phyloP scores from a whole-genome alignment of 192 early-diverging fungal species.

The Tieghemiomyces parasiticus region DNA sequence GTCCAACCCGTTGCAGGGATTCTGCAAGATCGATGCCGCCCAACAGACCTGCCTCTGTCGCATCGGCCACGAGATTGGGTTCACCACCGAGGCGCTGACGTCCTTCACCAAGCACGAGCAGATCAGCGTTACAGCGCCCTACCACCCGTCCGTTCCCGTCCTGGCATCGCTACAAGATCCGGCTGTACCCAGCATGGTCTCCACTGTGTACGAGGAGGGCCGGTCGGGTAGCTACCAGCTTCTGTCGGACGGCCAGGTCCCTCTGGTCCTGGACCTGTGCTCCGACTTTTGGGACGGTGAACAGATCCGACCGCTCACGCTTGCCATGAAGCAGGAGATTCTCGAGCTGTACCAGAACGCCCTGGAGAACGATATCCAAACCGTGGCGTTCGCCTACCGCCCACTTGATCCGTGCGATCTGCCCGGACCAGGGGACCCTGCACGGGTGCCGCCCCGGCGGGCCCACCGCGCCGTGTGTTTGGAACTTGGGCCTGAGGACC shows the following conservation, averaged over 20 bases:
- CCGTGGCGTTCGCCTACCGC: constrained; percentile 86
- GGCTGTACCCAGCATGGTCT: constrained; percentile 39
- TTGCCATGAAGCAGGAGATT: constrained; percentile 67
- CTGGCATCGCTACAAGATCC: constrained; percentile 29
- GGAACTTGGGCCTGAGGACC: constrained; percentile 3
- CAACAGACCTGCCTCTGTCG: constrained; percentile 75
- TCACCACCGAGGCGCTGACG: constrained; percentile 46
- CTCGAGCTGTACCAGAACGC: constrained; percentile 82
- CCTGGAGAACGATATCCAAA: constrained; percentile 75
- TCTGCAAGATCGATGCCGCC: constrained; percentile 52
- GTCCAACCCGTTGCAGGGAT: constrained; percentile 43
- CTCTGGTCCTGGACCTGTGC: constrained; percentile 71
- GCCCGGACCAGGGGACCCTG: constrained; percentile 22
- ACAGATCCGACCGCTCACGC: constrained; percentile 46
- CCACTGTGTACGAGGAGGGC: constrained; percentile 39
- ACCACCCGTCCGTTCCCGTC: constrained; percentile 38
- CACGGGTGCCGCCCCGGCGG: constrained; percentile 14
- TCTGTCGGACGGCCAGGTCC: constrained; percentile 73
- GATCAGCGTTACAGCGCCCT: constrained; percentile 61
- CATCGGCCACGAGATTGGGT: constrained; percentile 73
- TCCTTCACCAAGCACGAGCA: constrained; percentile 43
- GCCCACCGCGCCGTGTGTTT: constrained; percentile 12
- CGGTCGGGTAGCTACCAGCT: constrained; percentile 48
- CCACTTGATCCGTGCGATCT: constrained; percentile 41
- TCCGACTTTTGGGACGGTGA: constrained; percentile 89